These are phyloP conservation scores for Leucocoprinus birnbaumii DNA, from an alignment of 768 basidiomycete genomes.

Conservation along the genomic window DNA sequence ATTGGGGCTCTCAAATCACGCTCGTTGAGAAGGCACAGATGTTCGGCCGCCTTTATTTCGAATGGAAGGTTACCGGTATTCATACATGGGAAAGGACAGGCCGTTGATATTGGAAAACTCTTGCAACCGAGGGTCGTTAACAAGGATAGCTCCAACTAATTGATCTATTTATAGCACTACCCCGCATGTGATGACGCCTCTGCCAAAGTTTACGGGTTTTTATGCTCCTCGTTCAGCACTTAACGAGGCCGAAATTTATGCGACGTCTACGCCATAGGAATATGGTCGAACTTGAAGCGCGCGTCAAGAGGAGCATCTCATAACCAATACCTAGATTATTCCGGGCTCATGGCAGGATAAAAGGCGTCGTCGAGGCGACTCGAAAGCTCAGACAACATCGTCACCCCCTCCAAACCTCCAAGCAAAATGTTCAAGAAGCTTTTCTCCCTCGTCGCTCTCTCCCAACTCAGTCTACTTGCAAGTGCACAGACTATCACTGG, in stretches of 20 bases:
- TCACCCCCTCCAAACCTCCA: too few relatives aligned
- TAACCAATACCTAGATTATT: background rate
- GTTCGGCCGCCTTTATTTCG: too few relatives aligned
- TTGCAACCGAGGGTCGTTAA: too few relatives aligned
- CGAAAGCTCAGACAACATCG: too few relatives aligned
- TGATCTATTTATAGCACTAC: background rate
- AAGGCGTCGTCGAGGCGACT: background rate
- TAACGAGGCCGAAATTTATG: background rate
- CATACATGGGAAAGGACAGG: too few relatives aligned
- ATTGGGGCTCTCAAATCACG: too few relatives aligned
- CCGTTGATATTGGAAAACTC: too few relatives aligned
- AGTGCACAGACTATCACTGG: conserved; percentile 9
- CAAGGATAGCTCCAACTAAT: too few relatives aligned
- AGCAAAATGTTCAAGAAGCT: conserved; percentile 3
- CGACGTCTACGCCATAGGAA: background rate
- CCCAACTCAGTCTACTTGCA: background rate
- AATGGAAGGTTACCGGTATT: too few relatives aligned
- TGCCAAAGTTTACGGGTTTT: too few relatives aligned
- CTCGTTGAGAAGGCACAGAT: too few relatives aligned
- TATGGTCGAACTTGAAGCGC: background rate
- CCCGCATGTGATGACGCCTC: too few relatives aligned
- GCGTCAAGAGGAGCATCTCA: background rate
- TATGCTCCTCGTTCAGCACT: background rate
- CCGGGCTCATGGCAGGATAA: conserved; percentile 1
- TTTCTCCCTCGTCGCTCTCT: background rate